Base-by-base conservation (phyloP, 108 stramenopile genomes). In the Nitzschia sp. region DNA sequence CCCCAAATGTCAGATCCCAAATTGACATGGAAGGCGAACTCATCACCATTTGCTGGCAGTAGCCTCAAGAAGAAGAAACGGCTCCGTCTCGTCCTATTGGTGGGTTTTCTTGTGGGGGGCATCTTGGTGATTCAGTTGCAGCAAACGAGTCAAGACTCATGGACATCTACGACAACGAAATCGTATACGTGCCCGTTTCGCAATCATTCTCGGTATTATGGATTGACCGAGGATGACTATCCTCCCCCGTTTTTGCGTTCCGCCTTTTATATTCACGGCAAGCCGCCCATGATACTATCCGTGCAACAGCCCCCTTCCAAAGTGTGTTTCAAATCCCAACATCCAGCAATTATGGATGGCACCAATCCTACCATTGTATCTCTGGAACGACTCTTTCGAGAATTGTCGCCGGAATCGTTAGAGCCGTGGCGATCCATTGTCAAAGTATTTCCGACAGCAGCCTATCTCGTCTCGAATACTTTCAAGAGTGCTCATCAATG, bases 321-420 rank as follows among this genome's bases (percentile, higher is more conserved):
- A 24, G 30, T 66, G 3, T 54, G 33, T 15, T 32, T 9, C 27
- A 42, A 42, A 13, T 9, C 13, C 13, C 38, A 42, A 13, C 6
- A 42, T 42, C 38, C 13, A 42, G 13, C 38, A 6, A 6, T 26
- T 6, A 66, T 66, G 65, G 90, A 92, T 78, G 90, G 90, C 2
- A 86, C 86, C 63, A 92, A 92, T 76, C 90, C 90, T 0, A 76
- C 70, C 55, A 48, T 92, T 1, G 30, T 92, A 6, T 81, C 83
- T 0, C n/a, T 92, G 19, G 45, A 76, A 25, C 48, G 65, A 33
- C 28, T 54, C 31, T 42, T 9, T 8, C 8, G 13, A 24, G 21
- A 26, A 36, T 13, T 46, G 42, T 45, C 34, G 3, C 36, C 34
- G 5, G 9, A 48, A 63, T 21, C 57, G 3, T 45, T 29, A 24